Evolutionary conservation across 441 rosid species (phyloP), one percentile per base, ranked within the genome.

Genomic region (Isatis lusitanica): DNA sequence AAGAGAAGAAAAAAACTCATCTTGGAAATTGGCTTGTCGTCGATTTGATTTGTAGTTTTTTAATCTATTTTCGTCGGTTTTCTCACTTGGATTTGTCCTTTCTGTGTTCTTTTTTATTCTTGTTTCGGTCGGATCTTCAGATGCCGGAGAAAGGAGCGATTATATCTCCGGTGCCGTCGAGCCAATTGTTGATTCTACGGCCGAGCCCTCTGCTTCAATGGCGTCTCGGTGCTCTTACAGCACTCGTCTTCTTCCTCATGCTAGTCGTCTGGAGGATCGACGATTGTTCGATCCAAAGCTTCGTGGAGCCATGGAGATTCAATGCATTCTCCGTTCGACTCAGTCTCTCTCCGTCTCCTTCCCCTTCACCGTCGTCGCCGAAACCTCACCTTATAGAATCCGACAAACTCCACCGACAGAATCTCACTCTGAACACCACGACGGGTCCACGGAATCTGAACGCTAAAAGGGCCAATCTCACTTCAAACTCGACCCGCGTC

Each of bases 201-300:
- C 78, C 89, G 17, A 81, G 79, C 8, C 86, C 77, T 36, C 38
- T 85, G 33, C 83, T 80, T 74, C 94, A 88, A 78, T 88, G 96
- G 94, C 83, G 98, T 55, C 84, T 94, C 60, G 86, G 87, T 62
- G 74, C 88, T 12, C 80, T 92, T 4, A 85, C 89, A 6, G 85
- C 89, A 67, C 76, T 92, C 3, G 89, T 87, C 38, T 87, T 88
- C 65, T 70, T 84, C 50, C 85, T 82, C 13, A 77, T 89, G 96
- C 71, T 89, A 62, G 84, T 79, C 18, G 80, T 89, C 48, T 91
- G 96, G 96, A 87, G 88, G 85, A 71, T 90, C 9, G 98, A 94
- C 65, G 91, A 92, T 1, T 76, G 87, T 46, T 77, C 83, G 7
- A 66, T 92, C 40, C 83, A 70, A 72, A 80, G 70, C 78, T 80